Evolutionary conservation across 352 stramenopile species (phyloP).

Genomic region (Thraustochytrium sp.): DNA sequence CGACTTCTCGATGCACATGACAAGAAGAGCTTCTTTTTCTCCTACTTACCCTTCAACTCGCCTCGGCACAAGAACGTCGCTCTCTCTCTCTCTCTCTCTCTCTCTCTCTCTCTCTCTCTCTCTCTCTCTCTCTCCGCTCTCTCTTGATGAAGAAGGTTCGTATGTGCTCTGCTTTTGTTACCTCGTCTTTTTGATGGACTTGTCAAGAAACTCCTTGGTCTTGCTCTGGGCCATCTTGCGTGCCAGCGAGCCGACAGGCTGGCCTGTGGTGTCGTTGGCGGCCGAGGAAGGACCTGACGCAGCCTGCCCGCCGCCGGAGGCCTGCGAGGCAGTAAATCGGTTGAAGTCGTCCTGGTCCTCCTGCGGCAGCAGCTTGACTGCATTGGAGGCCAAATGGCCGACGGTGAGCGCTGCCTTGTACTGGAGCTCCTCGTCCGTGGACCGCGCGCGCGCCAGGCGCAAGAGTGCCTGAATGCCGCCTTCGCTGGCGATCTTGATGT

Average conservation of each 20-base stretch:
- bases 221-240: constrained; percentile 51
- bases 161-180: too few species aligned
- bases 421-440: constrained; percentile 84
- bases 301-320: constrained; percentile 51
- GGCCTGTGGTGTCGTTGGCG: constrained; percentile 45
- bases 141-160: too few species aligned
- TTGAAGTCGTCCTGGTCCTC: constrained; percentile 51
- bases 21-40: too few species aligned
- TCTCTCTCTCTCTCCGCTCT: background rate
- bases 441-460: constrained; percentile 74
- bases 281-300: constrained; percentile 53
- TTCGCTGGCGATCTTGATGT: constrained; percentile 87
- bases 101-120: background rate
- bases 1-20: too few species aligned
- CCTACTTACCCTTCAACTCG: too few species aligned
- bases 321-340: background rate
- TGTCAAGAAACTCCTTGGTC: constrained; percentile 25
- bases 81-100: too few species aligned
- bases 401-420: constrained; percentile 89
- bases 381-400: constrained; percentile 74
- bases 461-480: constrained; percentile 89
- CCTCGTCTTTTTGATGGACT: constrained; percentile 7
- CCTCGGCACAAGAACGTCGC: too few species aligned
- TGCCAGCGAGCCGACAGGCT: constrained; percentile 56
- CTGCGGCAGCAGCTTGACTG: constrained; percentile 48